Evolutionary conservation across 257 asterid species (phyloP).

Genomic region (Penstemon newberryi): DNA sequence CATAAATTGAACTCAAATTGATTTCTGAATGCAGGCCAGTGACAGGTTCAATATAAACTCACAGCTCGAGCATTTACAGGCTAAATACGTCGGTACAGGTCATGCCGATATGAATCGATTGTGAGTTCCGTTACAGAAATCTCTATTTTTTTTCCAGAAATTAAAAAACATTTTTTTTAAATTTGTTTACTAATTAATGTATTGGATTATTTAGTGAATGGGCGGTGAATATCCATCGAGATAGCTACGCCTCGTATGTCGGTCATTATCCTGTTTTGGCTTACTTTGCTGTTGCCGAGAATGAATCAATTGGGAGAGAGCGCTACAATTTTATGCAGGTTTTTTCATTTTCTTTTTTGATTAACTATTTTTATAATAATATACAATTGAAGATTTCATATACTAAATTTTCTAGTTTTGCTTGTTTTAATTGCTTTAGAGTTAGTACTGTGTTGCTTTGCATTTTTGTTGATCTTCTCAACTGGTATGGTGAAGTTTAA

Average conservation of each 20-base stretch:
- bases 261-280: slow-evolving; percentile 92
- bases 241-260: slow-evolving; percentile 84
- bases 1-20: too few species aligned
- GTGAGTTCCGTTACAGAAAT: slow-evolving; percentile 40
- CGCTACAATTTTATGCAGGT: slow-evolving; percentile 99
- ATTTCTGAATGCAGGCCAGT: slow-evolving; percentile 66
- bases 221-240: slow-evolving; percentile 97
- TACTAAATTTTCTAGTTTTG: not conserved
- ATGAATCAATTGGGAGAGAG: slow-evolving; percentile 96
- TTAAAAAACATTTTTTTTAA: not conserved
- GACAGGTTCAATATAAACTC: slow-evolving; percentile 96
- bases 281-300: slow-evolving; percentile 90
- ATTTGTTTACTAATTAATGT: not conserved
- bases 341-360: not conserved
- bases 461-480: not conserved
- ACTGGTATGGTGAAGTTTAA: not conserved
- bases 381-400: not conserved
- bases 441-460: not conserved
- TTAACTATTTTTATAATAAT: not conserved
- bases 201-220: slow-evolving; percentile 61
- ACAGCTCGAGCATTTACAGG: slow-evolving; percentile 95
- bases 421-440: too few species aligned
- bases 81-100: slow-evolving; percentile 99
- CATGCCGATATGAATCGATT: slow-evolving; percentile 93
- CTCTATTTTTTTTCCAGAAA: not conserved